Conservation (phyloP, 2,329 filamentous ascomycete genomes). For the Botrytis fabae region DNA sequence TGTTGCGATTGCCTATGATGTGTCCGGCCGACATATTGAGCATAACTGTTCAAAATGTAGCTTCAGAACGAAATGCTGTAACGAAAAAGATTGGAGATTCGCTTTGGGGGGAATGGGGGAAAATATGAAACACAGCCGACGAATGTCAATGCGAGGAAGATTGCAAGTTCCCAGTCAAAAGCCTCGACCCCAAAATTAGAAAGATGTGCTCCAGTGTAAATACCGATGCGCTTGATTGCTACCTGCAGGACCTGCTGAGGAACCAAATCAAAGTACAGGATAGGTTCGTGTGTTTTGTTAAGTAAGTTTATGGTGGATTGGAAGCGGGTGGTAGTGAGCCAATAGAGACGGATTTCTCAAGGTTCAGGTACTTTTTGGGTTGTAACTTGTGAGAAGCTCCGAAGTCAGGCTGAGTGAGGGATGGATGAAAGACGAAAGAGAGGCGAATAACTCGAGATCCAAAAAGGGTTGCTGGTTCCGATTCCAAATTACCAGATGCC, state of each 20-base stretch:
- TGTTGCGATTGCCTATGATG: slow-evolving; percentile 81
- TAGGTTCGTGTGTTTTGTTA: slow-evolving; percentile 18
- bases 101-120: slow-evolving; percentile 13
- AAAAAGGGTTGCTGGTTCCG: background rate
- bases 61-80: slow-evolving; percentile 19
- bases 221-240: slow-evolving; percentile 33
- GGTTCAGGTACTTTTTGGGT: background rate
- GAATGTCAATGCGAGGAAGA: slow-evolving; percentile 31
- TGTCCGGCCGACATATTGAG: slow-evolving; percentile 58
- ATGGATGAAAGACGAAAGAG: background rate
- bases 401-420: background rate
- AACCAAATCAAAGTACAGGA: slow-evolving; percentile 18
- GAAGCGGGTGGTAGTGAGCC: background rate
- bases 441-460: background rate
- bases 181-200: slow-evolving; percentile 31
- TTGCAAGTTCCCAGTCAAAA: slow-evolving; percentile 26
- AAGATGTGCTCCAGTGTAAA: slow-evolving; percentile 29
- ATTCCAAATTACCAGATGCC: background rate
- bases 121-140: slow-evolving; percentile 20
- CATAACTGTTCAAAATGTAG: slow-evolving; percentile 18
- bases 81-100: slow-evolving; percentile 17
- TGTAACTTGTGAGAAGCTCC: background rate
- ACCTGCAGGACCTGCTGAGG: slow-evolving; percentile 29
- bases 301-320: slow-evolving; percentile 8
- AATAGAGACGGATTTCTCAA: slow-evolving; percentile 3